These are phyloP conservation scores for Echria macrotheca DNA, from an alignment of 495 filamentous ascomycete genomes.

Conservation along the genomic window DNA sequence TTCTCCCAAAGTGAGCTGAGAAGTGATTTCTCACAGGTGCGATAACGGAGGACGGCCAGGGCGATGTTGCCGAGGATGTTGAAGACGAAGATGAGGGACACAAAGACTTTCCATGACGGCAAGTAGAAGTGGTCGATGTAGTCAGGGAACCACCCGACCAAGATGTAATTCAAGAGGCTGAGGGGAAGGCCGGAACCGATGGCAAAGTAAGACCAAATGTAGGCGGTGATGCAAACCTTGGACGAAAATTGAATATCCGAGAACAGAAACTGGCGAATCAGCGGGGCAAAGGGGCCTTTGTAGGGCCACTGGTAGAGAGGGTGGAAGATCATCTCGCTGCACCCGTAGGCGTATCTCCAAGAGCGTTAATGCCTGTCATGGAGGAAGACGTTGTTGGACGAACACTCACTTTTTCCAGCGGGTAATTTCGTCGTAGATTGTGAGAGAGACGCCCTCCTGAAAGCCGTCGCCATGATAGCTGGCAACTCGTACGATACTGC, in stretches of 20 bases:
- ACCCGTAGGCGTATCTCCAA: slow-evolving; percentile 72
- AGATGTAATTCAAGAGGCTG: background rate
- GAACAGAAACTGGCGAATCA: slow-evolving; percentile 59
- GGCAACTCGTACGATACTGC: slow-evolving; percentile 63
- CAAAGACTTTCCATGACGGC: slow-evolving; percentile 63
- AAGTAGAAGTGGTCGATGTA: slow-evolving; percentile 63
- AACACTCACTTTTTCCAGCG: slow-evolving; percentile 79
- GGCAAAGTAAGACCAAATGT: slow-evolving; percentile 51
- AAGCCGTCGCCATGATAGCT: slow-evolving; percentile 64
- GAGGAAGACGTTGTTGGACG: too few relatives aligned
- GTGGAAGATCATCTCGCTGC: slow-evolving; percentile 69
- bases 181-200: background rate
- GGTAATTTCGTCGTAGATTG: slow-evolving; percentile 71
- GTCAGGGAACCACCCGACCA: slow-evolving; percentile 63
- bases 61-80: slow-evolving; percentile 57
- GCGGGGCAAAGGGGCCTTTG: slow-evolving; percentile 60
- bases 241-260: slow-evolving; percentile 64
- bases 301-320: slow-evolving; percentile 56
- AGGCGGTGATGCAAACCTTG: slow-evolving; percentile 70
- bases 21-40: slow-evolving; percentile 48
- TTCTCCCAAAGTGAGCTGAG: slow-evolving; percentile 53
- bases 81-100: slow-evolving; percentile 60
- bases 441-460: slow-evolving; percentile 74
- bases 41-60: slow-evolving; percentile 55
- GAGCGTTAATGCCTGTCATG: too few relatives aligned